These are phyloP conservation scores for Rhizopus arrhizus DNA, from an alignment of 371 early-diverging fungal genomes.

Conservation along the genomic window DNA sequence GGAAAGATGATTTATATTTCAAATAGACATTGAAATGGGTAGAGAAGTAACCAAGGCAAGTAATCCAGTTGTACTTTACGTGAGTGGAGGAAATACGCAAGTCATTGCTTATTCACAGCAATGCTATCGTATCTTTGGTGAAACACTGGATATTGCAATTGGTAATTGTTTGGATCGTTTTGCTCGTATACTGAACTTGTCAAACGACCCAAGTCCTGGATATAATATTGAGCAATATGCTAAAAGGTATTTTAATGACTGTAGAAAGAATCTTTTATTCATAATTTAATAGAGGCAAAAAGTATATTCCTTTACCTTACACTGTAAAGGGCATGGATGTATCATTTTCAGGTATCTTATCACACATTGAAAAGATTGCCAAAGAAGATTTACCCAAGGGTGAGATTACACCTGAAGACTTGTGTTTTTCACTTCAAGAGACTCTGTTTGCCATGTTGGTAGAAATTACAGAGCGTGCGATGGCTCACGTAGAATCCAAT, in stretches of 20 bases:
- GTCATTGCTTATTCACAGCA: conserved; percentile 97
- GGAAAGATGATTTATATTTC: neutral
- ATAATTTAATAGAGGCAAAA: conserved; percentile 68
- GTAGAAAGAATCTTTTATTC: neutral
- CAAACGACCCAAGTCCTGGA: conserved; percentile 98
- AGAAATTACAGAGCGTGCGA: conserved; percentile 99
- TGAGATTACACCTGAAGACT: conserved; percentile 78
- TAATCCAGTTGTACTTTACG: conserved; percentile 98
- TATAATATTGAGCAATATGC: conserved; percentile 98
- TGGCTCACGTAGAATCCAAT: conserved; percentile 94
- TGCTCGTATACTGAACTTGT: conserved; percentile 90
- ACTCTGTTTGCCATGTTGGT: conserved; percentile 98
- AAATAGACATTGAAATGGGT: conserved; percentile 98
- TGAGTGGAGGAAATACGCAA: conserved; percentile 99
- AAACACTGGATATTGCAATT: conserved; percentile 99
- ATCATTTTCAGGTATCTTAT: conserved; percentile 97
- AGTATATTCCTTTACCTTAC: conserved; percentile 93
- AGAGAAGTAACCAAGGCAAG: conserved; percentile 95
- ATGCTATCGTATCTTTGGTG: conserved; percentile 98
- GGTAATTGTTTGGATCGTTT: conserved; percentile 99
- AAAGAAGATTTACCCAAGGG: conserved; percentile 63
- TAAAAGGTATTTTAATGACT: conserved; percentile 59
- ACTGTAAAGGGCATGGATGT: conserved; percentile 99
- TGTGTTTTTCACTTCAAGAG: conserved; percentile 99
- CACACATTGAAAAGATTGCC: conserved; percentile 84